Evolutionary conservation across 2,329 filamentous ascomycete species (phyloP).

Genomic region (Pseudocercospora musae): DNA sequence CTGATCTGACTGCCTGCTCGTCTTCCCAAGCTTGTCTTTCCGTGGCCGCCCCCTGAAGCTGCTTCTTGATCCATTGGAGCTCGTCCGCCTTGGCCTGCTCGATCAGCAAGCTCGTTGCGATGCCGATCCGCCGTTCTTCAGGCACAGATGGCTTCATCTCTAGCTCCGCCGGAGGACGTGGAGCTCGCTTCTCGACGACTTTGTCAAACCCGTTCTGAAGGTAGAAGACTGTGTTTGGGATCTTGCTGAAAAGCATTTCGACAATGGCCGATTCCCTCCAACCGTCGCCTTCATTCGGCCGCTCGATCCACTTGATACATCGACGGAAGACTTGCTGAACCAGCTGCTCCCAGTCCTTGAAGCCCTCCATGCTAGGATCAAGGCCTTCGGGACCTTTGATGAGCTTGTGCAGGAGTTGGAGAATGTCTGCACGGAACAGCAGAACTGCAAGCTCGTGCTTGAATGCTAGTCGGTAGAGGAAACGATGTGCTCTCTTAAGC

Average conservation of each 20-base stretch:
- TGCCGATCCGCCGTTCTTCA: conserved; percentile 64
- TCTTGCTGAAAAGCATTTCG: conserved; percentile 94
- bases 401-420: conserved; percentile 84
- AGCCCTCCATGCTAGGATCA: conserved; percentile 61
- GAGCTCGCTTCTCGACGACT: conserved; percentile 63
- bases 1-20: conserved; percentile 60
- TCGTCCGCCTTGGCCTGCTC: conserved; percentile 74
- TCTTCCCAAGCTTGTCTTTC: conserved; percentile 76
- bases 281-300: conserved; percentile 52
- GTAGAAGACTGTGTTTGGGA: conserved; percentile 76
- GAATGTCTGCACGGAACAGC: conserved; percentile 86
- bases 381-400: conserved; percentile 82
- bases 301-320: conserved; percentile 70
- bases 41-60: conserved; percentile 63
- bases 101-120: conserved; percentile 74
- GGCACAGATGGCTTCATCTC: conserved; percentile 73
- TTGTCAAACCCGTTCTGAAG: conserved; percentile 88
- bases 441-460: conserved; percentile 89
- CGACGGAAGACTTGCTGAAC: conserved; percentile 78
- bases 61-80: conserved; percentile 76
- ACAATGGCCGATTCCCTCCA: conserved; percentile 74
- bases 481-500: conserved; percentile 87
- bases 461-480: conserved; percentile 90
- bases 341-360: conserved; percentile 88
- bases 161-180: conserved; percentile 72